Conservation (phyloP, 225 moss, liverwort and hornwort species). For the Polytrichum commune region DNA sequence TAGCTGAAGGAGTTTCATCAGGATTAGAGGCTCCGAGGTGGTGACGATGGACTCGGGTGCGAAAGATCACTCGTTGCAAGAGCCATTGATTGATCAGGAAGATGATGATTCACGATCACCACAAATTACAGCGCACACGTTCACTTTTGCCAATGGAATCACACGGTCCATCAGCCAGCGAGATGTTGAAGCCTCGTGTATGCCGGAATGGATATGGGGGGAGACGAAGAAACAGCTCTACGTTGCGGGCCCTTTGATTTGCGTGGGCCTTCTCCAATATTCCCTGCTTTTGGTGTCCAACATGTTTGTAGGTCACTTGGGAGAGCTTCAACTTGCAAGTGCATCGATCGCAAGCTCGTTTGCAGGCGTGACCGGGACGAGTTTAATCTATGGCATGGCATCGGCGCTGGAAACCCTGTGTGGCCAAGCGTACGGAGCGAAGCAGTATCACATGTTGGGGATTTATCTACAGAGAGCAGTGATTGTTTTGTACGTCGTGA, state of each 20-base stretch:
- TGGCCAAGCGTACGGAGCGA: slow-evolving; percentile 58
- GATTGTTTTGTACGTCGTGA: slow-evolving; percentile 19
- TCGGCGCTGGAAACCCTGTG: slow-evolving; percentile 52
- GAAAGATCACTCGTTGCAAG: background rate
- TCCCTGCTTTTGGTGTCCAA: slow-evolving; percentile 48
- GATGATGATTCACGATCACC: no score
- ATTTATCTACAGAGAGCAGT: slow-evolving; percentile 62
- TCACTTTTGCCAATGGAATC: slow-evolving; percentile 35
- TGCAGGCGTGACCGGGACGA: slow-evolving; percentile 30
- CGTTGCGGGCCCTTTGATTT: slow-evolving; percentile 52
- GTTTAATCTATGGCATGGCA: slow-evolving; percentile 37
- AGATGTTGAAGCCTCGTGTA: slow-evolving; percentile 25
- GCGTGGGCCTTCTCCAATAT: slow-evolving; percentile 42
- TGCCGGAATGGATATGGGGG: slow-evolving; percentile 30
- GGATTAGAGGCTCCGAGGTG: no score
- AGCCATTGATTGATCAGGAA: background rate
- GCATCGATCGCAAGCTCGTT: slow-evolving; percentile 44
- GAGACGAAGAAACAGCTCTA: slow-evolving; percentile 30
- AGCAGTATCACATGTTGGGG: slow-evolving; percentile 43
- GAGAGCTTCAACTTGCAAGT: slow-evolving; percentile 57
- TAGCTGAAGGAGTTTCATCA: no score
- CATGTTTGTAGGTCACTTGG: slow-evolving; percentile 79
- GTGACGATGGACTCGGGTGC: no score
- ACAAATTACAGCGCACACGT: slow-evolving; percentile 4
- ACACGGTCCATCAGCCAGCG: slow-evolving; percentile 35